Percentiles rank a stretch among this genome's conserved stretches.
These are phyloP conservation scores for Thalassiosira profunda DNA, from an alignment of 108 stramenopile genomes.

Conservation along the genomic window DNA sequence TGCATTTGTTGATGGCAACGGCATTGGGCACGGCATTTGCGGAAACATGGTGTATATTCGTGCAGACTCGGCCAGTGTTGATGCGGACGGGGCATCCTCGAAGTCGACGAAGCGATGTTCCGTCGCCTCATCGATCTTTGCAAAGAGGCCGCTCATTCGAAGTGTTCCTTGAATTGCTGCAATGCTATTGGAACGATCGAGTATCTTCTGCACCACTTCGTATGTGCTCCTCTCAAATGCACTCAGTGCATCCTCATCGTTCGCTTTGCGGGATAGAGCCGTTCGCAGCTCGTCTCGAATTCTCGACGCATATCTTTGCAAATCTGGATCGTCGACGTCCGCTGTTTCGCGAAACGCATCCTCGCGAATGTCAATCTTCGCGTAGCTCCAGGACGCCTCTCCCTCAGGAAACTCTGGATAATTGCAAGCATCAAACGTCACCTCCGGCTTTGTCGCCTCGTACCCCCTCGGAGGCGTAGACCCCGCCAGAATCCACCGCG, in stretches of 20 bases:
- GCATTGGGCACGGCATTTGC: slow-evolving; percentile 50
- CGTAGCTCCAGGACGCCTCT: slow-evolving; percentile 20
- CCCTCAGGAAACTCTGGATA: slow-evolving; percentile 39
- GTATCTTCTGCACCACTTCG: slow-evolving; percentile 9
- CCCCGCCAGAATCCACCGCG: slow-evolving; percentile 34
- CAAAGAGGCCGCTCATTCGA: slow-evolving; percentile 47
- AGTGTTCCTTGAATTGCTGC: slow-evolving; percentile 47
- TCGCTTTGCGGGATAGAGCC: not conserved
- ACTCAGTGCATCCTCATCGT: not conserved
- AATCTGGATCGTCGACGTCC: not conserved
- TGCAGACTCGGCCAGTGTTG: slow-evolving; percentile 7
- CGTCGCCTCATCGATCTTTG: not conserved
- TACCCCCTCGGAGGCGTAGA: slow-evolving; percentile 21
- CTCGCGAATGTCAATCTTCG: not conserved
- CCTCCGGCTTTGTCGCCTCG: slow-evolving; percentile 1
- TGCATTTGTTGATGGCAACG: slow-evolving; percentile 23
- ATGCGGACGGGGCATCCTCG: slow-evolving; percentile 4
- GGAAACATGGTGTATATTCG: slow-evolving; percentile 48
- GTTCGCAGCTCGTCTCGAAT: not conserved
- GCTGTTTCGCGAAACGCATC: slow-evolving; percentile 1
- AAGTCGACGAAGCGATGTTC: slow-evolving; percentile 9
- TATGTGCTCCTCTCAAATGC: not conserved
- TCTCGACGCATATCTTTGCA: not conserved
- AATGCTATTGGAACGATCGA: slow-evolving; percentile 28
- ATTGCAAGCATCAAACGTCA: slow-evolving; percentile 21